A percentile compares a stretch with the other conserved stretches of the same genome.
phyloP scores from a whole-genome alignment of 257 asterid species.

The Primulina tabacum region DNA sequence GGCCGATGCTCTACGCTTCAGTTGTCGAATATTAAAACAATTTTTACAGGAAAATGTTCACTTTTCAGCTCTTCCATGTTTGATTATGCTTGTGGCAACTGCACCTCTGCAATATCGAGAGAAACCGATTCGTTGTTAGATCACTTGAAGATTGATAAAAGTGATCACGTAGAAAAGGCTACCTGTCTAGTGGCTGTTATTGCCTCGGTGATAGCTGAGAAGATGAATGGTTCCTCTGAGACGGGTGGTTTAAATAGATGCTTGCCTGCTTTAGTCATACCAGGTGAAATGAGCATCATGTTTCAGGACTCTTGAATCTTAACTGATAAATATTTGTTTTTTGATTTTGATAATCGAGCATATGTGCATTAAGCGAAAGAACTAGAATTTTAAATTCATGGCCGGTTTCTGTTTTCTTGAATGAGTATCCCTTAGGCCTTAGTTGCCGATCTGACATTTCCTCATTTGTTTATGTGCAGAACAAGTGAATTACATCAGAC shows the following conservation, averaged over 20 bases:
- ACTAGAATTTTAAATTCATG: background rate
- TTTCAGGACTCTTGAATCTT: slow-evolving; percentile 8
- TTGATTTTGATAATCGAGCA: background rate
- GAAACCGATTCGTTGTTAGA: slow-evolving; percentile 30
- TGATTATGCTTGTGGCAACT: slow-evolving; percentile 43
- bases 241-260: slow-evolving; percentile 49
- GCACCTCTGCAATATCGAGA: slow-evolving; percentile 32
- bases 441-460: slow-evolving; percentile 13
- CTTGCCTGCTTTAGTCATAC: slow-evolving; percentile 46
- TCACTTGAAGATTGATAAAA: slow-evolving; percentile 6
- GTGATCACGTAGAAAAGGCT: slow-evolving; percentile 32
- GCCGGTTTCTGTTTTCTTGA: background rate
- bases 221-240: slow-evolving; percentile 25
- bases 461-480: slow-evolving; percentile 37
- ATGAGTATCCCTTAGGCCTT: background rate
- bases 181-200: slow-evolving; percentile 48
- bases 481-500: slow-evolving; percentile 40
- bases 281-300: slow-evolving; percentile 37
- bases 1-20: slow-evolving; percentile 41
- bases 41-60: slow-evolving; percentile 37
- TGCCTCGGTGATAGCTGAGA: slow-evolving; percentile 43
- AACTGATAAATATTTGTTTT: background rate
- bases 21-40: slow-evolving; percentile 24
- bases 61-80: slow-evolving; percentile 36
- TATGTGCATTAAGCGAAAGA: background rate